phyloP scores from a whole-genome alignment of 768 basidiomycete genomes.

The Phaeotremella fagi region DNA sequence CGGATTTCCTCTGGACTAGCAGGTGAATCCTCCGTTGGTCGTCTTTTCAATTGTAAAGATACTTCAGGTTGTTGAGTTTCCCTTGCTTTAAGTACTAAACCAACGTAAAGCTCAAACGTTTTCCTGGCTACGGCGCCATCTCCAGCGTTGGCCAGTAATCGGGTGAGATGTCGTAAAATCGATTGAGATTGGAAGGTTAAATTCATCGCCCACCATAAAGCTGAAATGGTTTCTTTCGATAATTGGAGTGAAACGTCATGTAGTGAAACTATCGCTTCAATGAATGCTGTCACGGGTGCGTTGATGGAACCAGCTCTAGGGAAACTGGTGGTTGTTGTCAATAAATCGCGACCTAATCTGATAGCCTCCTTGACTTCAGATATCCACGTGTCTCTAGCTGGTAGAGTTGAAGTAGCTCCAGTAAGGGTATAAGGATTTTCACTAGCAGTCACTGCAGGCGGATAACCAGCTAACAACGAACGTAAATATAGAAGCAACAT shows the following conservation, averaged over 20 bases:
- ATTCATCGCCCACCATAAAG: conserved; percentile 89
- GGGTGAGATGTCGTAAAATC: conserved; percentile 77
- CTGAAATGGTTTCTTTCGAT: conserved; percentile 49
- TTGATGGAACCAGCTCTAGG: conserved; percentile 78
- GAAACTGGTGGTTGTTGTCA: conserved; percentile 67
- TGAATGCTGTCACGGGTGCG: conserved; percentile 72
- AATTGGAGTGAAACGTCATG: conserved; percentile 15
- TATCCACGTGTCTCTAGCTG: conserved; percentile 55
- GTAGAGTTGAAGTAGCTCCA: conserved; percentile 9
- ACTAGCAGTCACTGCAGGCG: conserved; percentile 17
- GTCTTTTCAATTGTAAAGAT: conserved; percentile 40
- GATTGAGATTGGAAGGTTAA: conserved; percentile 89
- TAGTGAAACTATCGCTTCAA: conserved; percentile 51
- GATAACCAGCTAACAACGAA: conserved; percentile 54
- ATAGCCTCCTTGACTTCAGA: conserved; percentile 63
- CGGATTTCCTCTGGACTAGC: conserved; percentile 15
- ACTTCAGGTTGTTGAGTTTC: conserved; percentile 54
- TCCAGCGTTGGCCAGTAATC: conserved; percentile 60
- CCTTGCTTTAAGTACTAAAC: conserved; percentile 76
- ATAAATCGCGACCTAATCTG: conserved; percentile 64
- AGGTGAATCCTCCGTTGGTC: conserved; percentile 29
- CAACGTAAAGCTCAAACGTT: conserved; percentile 72
- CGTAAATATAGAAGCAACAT: conserved; percentile 68
- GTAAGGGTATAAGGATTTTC: conserved; percentile 24
- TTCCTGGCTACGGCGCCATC: conserved; percentile 53